Percentiles rank a stretch among this genome's conserved stretches.
Conservation (phyloP, 2,329 filamentous ascomycete species). For the Huntiella omanensis region DNA sequence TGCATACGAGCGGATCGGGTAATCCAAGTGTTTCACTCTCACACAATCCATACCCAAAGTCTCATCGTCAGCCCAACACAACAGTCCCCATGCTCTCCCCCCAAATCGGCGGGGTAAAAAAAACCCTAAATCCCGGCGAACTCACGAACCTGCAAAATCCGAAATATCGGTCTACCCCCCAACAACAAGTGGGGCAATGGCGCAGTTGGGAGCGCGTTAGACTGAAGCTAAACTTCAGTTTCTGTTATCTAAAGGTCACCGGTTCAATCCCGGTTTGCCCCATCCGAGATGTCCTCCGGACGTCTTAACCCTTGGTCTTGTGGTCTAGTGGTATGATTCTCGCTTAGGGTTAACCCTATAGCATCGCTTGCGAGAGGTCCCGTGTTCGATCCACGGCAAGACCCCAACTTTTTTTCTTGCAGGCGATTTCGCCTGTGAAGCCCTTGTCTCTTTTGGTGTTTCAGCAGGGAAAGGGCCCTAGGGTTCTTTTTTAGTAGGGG, state of each 20-base stretch:
- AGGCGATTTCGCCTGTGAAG: not conserved
- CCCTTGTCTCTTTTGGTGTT: no score
- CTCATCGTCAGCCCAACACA: no score
- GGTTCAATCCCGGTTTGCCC: slow-evolving; percentile 9
- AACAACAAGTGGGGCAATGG: slow-evolving; percentile 7
- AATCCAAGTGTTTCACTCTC: no score
- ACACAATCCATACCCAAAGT: no score
- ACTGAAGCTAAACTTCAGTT: slow-evolving; percentile 10
- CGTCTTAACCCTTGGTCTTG: slow-evolving; percentile 13
- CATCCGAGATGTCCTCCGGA: not conserved
- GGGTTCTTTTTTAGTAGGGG: no score
- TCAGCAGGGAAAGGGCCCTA: no score
- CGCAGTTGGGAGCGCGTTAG: slow-evolving; percentile 11
- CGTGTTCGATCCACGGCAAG: slow-evolving; percentile 14
- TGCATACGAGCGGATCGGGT: no score
- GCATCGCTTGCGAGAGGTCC: slow-evolving; percentile 14
- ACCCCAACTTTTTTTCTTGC: slow-evolving; percentile 7
- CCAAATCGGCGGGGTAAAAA: no score
- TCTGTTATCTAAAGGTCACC: slow-evolving; percentile 8
- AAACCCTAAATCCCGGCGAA: no score
- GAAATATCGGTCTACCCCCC: not conserved
- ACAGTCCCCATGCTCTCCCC: no score
- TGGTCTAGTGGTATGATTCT: slow-evolving; percentile 56
- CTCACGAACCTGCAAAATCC: no score
- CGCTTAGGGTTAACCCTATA: slow-evolving; percentile 38